These are phyloP conservation scores for Craspedostauros australis DNA, from an alignment of 108 stramenopile genomes.

Conservation along the genomic window DNA sequence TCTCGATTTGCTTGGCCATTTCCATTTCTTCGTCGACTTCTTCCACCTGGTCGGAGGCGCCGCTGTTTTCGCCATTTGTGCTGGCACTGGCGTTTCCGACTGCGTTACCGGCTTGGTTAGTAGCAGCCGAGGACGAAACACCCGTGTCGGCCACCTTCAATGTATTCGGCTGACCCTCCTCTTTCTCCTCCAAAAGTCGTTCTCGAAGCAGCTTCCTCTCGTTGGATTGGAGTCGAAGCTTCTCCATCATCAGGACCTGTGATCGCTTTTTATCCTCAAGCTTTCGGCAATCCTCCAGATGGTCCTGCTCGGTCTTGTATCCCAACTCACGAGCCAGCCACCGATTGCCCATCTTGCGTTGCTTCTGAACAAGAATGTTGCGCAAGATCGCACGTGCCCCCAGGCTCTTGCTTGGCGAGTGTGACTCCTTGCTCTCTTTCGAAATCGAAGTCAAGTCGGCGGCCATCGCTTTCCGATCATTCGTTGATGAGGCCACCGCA, in stretches of 20 bases:
- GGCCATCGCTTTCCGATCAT: background rate
- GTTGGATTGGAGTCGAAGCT: constrained; percentile 40
- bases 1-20: constrained; percentile 37
- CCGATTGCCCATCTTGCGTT: constrained; percentile 55
- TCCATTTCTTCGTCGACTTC: constrained; percentile 55
- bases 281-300: constrained; percentile 66
- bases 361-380: constrained; percentile 46
- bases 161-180: constrained; percentile 16
- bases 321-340: constrained; percentile 88
- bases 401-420: constrained; percentile 16
- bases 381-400: constrained; percentile 36
- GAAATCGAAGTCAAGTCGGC: background rate
- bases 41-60: constrained; percentile 17
- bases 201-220: constrained; percentile 35
- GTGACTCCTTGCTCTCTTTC: constrained; percentile 1
- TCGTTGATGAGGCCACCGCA: background rate
- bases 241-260: constrained; percentile 40
- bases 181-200: constrained; percentile 18
- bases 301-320: constrained; percentile 76
- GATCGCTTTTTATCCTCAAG: constrained; percentile 59
- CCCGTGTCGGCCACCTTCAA: constrained; percentile 31
- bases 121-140: no score
- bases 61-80: constrained; percentile 5
- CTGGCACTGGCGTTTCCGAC: background rate
- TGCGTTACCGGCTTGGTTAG: no score